Conservation (phyloP, 441 rosid genomes). For the Breynia disticha region DNA sequence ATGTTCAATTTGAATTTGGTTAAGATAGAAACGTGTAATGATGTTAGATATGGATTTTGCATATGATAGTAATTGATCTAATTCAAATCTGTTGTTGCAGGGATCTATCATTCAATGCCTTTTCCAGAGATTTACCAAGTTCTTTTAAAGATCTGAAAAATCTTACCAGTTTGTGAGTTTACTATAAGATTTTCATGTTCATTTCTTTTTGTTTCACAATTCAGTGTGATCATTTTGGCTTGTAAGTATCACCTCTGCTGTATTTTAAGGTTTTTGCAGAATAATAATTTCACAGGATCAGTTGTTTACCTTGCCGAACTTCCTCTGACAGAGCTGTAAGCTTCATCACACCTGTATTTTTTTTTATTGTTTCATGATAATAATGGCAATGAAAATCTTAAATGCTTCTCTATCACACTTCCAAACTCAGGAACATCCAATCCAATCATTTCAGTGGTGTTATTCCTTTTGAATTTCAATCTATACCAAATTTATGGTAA, state of each 20-base stretch:
- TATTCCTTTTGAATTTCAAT: slow-evolving; percentile 74
- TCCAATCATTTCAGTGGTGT: slow-evolving; percentile 80
- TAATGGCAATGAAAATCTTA: slow-evolving; percentile 8
- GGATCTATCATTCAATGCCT: slow-evolving; percentile 81
- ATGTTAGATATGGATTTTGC: not conserved
- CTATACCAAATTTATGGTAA: slow-evolving; percentile 77
- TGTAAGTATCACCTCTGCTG: slow-evolving; percentile 3
- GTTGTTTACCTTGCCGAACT: slow-evolving; percentile 69
- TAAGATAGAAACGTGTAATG: too few relatives aligned
- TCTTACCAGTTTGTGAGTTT: slow-evolving; percentile 71
- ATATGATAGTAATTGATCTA: not conserved
- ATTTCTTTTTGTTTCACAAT: not conserved
- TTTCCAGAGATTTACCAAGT: slow-evolving; percentile 83
- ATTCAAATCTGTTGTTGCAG: slow-evolving; percentile 29
- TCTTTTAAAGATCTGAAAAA: slow-evolving; percentile 68
- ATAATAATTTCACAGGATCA: slow-evolving; percentile 49
- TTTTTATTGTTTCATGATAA: not conserved
- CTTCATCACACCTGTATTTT: slow-evolving; percentile 13
- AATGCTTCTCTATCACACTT: slow-evolving; percentile 19
- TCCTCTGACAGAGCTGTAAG: slow-evolving; percentile 72
- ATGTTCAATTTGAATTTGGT: slow-evolving; percentile 17
- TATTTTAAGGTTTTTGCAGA: slow-evolving; percentile 5
- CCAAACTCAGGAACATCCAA: slow-evolving; percentile 59
- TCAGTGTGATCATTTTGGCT: slow-evolving; percentile 6
- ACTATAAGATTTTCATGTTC: slow-evolving; percentile 1